Evolutionary conservation across 2,329 filamentous ascomycete species (phyloP), one percentile per base, ranked within the genome.

Genomic region (Teratosphaeria nubilosa): DNA sequence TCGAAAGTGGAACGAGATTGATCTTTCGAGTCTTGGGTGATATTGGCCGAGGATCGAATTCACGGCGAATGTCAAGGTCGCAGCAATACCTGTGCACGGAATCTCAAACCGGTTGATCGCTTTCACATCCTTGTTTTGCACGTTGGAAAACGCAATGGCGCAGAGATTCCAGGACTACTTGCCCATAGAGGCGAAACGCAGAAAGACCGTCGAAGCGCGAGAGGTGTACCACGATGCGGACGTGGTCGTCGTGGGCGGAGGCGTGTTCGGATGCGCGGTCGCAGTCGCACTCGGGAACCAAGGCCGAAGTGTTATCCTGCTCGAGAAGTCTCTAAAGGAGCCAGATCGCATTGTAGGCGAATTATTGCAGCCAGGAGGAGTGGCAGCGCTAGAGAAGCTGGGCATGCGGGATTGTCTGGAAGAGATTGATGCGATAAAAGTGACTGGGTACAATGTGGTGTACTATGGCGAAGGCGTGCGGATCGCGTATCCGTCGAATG

Each of bases 271-370:
- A 48, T 95, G 90, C 73, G 89, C 91, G 22, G 79, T 91, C 24
- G 92, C 94, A 20, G 88, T 86, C 63, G 85, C 92, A 24, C 81
- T 97, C 52, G 91, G 88, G 59, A 86, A 88, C 66, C 94, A 97
- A 76, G 91, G 91, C 56, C 85, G 94, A 62, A 95, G 88, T 72
- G 91, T 99, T 27, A 81, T 97, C 27, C 78, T 99, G 55, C 83
- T 99, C 55, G 94, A 99, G 77, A 83, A 84, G 68, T 95, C 85
- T 75, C 79, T 97, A 75, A 90, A 90, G 74, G 87, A 97, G 77
- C 94, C 94, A 22, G 88, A 97, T 76, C 86, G 94, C 63, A 99
- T 99, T 65, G 91, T 99, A 53, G 94, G 94, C 66, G 94, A 99
- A 77, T 77, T 99, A 63, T 78, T 99, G 66, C 94, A 99, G 75